Conservation (phyloP, 2,329 filamentous ascomycete genomes). For the Neurospora sp. region DNA sequence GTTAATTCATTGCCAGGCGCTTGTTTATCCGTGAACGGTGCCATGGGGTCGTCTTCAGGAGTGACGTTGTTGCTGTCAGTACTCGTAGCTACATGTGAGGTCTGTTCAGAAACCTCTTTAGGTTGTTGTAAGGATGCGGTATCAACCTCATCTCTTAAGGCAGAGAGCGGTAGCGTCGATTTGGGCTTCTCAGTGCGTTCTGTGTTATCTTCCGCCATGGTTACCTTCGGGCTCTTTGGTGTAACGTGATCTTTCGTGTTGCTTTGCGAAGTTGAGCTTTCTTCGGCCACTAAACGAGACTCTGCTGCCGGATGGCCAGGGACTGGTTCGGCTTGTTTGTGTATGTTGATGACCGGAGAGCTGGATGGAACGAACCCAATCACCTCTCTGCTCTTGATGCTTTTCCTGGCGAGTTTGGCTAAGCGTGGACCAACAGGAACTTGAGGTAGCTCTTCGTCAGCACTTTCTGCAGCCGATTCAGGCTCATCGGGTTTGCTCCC, state of each 20-base stretch:
- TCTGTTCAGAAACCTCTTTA: neutral
- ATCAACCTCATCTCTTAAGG: neutral
- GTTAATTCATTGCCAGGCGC: neutral
- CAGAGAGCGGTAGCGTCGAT: neutral
- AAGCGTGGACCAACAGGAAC: constrained; percentile 25
- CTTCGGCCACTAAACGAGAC: neutral
- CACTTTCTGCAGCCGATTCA: neutral
- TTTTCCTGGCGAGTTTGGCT: constrained; percentile 30
- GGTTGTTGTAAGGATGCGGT: neutral
- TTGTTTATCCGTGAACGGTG: neutral
- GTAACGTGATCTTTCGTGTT: neutral
- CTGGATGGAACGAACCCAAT: constrained; percentile 27
- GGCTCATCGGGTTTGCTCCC: neutral
- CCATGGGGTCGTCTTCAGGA: neutral
- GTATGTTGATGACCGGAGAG: constrained; percentile 4
- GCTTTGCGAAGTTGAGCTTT: neutral
- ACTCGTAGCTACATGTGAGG: neutral
- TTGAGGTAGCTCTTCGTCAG: constrained; percentile 11
- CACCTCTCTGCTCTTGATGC: constrained; percentile 37
- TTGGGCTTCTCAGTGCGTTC: neutral
- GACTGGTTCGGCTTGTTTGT: neutral
- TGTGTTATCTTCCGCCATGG: neutral
- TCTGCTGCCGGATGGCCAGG: neutral
- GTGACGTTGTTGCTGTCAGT: neutral
- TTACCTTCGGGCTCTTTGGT: neutral